These are phyloP conservation scores for Plectosphaerella cucumerina DNA, from an alignment of 2,329 filamentous ascomycete genomes.

Conservation along the genomic window DNA sequence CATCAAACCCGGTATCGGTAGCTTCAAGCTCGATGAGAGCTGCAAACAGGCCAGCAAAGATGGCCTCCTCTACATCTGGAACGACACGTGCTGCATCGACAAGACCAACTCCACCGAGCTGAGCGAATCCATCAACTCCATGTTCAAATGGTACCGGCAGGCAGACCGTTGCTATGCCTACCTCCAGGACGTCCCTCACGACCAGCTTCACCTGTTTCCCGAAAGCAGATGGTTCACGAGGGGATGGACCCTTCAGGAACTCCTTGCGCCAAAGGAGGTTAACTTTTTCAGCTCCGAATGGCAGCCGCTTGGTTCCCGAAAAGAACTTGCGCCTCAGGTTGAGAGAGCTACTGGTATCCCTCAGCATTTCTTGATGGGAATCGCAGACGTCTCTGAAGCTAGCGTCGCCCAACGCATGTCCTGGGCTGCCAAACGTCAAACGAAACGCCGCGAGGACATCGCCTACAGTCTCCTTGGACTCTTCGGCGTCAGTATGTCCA, in stretches of 20 bases:
- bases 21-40: conserved; percentile 7
- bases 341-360: background rate
- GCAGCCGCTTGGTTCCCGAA: conserved; percentile 13
- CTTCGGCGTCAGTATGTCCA: conserved; percentile 24
- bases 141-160: conserved; percentile 14
- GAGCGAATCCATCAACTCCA: conserved; percentile 15
- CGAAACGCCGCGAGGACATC: conserved; percentile 19
- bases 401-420: conserved; percentile 21
- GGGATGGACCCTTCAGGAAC: conserved; percentile 7
- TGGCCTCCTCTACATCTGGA: conserved; percentile 7
- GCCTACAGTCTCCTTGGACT: conserved; percentile 27
- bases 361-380: background rate
- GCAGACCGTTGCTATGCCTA: conserved; percentile 14
- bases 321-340: conserved; percentile 1
- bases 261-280: conserved; percentile 15
- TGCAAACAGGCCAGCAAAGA: conserved; percentile 3
- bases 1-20: background rate
- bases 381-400: background rate
- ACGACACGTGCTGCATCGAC: conserved; percentile 16
- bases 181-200: conserved; percentile 4
- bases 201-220: conserved; percentile 4
- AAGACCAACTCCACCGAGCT: conserved; percentile 13
- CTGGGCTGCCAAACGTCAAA: conserved; percentile 22
- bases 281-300: conserved; percentile 16
- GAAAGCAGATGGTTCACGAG: conserved; percentile 8